Evolutionary conservation across 1,284 basidiomycete genomes (phyloP), one percentile per base, ranked within the genome.

Genomic region (Limonomyces culmigenus): DNA sequence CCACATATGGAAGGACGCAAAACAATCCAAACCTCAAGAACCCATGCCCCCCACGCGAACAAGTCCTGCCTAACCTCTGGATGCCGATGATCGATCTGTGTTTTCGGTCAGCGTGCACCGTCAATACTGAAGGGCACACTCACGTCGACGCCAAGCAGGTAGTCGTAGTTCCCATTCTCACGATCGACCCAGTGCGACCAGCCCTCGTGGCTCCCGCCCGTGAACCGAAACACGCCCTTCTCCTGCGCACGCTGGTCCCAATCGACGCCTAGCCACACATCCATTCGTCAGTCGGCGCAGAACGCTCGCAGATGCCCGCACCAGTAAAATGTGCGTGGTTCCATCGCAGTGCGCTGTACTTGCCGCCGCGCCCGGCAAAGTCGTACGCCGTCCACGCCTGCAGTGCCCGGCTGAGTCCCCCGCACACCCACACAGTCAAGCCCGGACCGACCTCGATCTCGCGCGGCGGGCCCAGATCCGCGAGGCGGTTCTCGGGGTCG

Each of bases 361-460:
- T 40, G 40, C 70, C 72, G 11, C 63, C 67, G 53, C 92, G 64
- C 21, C 78, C 81, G 5, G 72, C 62, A 52, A 91, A 96, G 43
- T 83, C 74, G 51, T 85, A 96, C 0, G 63, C 73, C 16, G 86
- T 91, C 87, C 88, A 93, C 1, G 74, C 85, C 70, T 85, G 32
- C 10, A 8, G 10, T 10, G 21, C 36, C 10, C 33, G 38, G 23
- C 39, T 40, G 15, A 30, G 25, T 36, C 34, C 5, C 4, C 23
- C 10, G 19, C 6, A 32, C n/a, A n/a, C n/a, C n/a, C n/a, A n/a
- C n/a, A n/a, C n/a, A n/a, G n/a, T n/a, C n/a, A n/a, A n/a, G n/a
- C n/a, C n/a, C n/a, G n/a, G n/a, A 19, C 53, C 23, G 43, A 77
- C 81, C 53, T 81, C 70, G 19, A 93, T 84, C 44, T 83, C 65